Conservation (phyloP, 169 alveolate genomes). For the Cyclospora cayetanensis region DNA sequence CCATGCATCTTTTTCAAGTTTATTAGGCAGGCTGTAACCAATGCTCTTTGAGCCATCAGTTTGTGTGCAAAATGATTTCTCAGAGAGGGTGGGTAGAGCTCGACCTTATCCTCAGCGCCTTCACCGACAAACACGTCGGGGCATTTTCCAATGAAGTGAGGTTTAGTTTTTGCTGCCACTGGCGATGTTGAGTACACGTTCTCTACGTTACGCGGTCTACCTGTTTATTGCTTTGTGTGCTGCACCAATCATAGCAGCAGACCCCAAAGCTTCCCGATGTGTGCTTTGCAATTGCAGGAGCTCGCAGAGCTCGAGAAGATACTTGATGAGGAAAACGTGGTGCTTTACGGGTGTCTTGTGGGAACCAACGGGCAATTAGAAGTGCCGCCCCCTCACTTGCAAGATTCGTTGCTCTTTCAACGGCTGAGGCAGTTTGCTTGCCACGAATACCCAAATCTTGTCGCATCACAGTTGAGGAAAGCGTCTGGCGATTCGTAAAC, state of each 20-base stretch:
- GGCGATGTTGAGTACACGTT: too few relatives aligned
- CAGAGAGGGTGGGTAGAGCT: conserved; percentile 14
- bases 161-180: neutral
- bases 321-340: neutral
- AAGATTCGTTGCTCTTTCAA: neutral
- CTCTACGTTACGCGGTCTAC: too few relatives aligned
- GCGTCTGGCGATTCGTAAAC: too few relatives aligned
- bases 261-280: neutral
- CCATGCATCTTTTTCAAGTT: too few relatives aligned
- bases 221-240: too few relatives aligned
- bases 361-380: neutral
- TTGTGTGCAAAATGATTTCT: neutral
- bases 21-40: neutral
- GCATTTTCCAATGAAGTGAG: neutral
- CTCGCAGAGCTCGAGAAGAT: conserved; percentile 8
- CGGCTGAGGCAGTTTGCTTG: neutral
- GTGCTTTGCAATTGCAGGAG: neutral
- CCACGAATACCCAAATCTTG: neutral
- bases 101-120: conserved; percentile 5
- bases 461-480: neutral
- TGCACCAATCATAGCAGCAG: too few relatives aligned
- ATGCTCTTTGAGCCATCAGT: neutral
- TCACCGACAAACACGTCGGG: neutral
- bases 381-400: neutral
- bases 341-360: neutral